A percentile compares a stretch with the other conserved stretches of the same genome.
phyloP scores from a whole-genome alignment of 2,329 filamentous ascomycete species.

The Sphaerulina populicola region DNA sequence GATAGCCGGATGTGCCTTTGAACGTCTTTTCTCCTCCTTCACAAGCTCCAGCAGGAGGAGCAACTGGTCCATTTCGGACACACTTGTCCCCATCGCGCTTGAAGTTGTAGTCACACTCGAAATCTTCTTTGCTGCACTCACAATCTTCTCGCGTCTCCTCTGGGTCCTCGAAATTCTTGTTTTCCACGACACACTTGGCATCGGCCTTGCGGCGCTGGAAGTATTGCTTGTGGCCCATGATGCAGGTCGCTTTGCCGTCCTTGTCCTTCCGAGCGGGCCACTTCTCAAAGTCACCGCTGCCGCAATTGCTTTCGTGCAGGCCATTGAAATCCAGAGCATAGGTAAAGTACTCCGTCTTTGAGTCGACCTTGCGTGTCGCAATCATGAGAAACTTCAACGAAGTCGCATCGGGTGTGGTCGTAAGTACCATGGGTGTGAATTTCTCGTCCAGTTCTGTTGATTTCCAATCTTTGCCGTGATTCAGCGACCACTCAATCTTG shows the following conservation, averaged over 20 bases:
- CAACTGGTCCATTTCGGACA: conserved; percentile 53
- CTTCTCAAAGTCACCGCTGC: conserved; percentile 67
- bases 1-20: conserved; percentile 80
- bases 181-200: conserved; percentile 73
- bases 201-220: conserved; percentile 78
- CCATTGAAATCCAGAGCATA: conserved; percentile 76
- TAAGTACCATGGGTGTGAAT: conserved; percentile 64
- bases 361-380: conserved; percentile 49
- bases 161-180: conserved; percentile 73
- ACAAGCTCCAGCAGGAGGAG: conserved; percentile 64
- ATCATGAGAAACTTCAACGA: conserved; percentile 82
- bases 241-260: conserved; percentile 71
- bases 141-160: conserved; percentile 63
- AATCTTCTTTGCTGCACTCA: conserved; percentile 74
- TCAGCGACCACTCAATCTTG: conserved; percentile 67
- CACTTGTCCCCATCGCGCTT: conserved; percentile 62
- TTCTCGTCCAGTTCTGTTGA: conserved; percentile 60
- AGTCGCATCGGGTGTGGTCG: conserved; percentile 85
- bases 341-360: conserved; percentile 47
- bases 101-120: conserved; percentile 95
- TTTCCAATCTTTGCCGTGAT: conserved; percentile 83
- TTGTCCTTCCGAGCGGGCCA: conserved; percentile 80
- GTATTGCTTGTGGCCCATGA: conserved; percentile 93
- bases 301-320: conserved; percentile 71
- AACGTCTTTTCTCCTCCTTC: conserved; percentile 64